These are phyloP conservation scores for Penicillium paradoxum DNA, from an alignment of 495 filamentous ascomycete species.

Conservation along the genomic window DNA sequence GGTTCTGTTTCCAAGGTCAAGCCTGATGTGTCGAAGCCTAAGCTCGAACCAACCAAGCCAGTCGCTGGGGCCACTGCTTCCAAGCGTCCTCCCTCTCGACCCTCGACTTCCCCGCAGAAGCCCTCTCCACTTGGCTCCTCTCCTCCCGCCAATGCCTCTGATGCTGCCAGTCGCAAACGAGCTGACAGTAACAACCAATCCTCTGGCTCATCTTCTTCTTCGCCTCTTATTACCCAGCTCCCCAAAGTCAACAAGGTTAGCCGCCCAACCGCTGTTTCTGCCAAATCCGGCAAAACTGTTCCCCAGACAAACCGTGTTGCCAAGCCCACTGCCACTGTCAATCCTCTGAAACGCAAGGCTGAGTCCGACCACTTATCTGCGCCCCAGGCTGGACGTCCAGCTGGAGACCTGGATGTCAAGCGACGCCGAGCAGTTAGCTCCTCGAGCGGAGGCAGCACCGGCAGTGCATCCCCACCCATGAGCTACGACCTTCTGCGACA, in stretches of 20 bases:
- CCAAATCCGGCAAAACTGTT: conserved; percentile 6
- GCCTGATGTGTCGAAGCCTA: conserved; percentile 15
- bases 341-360: conserved; percentile 47
- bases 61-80: conserved; percentile 26
- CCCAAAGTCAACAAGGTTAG: conserved; percentile 24
- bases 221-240: conserved; percentile 40
- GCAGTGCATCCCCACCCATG: conserved; percentile 43
- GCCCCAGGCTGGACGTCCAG: conserved; percentile 23
- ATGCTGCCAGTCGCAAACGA: conserved; percentile 45
- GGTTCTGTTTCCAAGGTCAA: conserved; percentile 8
- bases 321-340: conserved; percentile 24
- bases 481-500: conserved; percentile 37
- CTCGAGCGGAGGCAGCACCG: conserved; percentile 44
- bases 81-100: conserved; percentile 38
- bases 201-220: conserved; percentile 41
- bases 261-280: conserved; percentile 4
- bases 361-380: conserved; percentile 31
- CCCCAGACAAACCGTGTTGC: conserved; percentile 23
- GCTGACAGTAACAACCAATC: conserved; percentile 42
- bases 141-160: conserved; percentile 71
- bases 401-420: conserved; percentile 39
- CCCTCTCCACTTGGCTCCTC: conserved; percentile 71
- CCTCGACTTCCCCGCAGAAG: conserved; percentile 57
- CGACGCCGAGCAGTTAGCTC: conserved; percentile 42
- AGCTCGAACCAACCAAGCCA: conserved; percentile 21